Evolutionary conservation across 345 rosid genomes (phyloP).

Genomic region (Viola odorata): DNA sequence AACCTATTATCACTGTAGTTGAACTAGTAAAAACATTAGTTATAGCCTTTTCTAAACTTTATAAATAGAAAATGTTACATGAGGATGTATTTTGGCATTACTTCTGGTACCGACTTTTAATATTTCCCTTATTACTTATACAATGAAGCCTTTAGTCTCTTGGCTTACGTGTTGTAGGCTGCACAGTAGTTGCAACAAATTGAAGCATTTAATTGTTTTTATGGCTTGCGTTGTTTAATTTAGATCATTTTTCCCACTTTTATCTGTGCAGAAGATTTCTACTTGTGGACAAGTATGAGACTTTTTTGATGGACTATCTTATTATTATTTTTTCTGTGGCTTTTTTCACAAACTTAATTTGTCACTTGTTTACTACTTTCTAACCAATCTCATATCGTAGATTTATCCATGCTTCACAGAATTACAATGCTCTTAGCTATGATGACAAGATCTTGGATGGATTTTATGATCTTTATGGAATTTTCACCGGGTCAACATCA

Average conservation of each 20-base stretch:
- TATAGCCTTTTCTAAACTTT: too few species aligned
- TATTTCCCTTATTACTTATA: too few species aligned
- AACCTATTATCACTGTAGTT: too few species aligned
- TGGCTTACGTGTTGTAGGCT: too few species aligned
- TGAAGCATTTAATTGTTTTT: too few species aligned
- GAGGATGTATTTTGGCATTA: too few species aligned
- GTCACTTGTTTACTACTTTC: conserved; percentile 32
- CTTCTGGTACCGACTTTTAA: too few species aligned
- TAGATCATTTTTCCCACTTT: not conserved
- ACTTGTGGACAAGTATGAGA: not conserved
- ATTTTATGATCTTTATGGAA: conserved; percentile 81
- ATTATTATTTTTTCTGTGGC: not conserved
- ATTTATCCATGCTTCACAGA: conserved; percentile 67
- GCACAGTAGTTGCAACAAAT: too few species aligned
- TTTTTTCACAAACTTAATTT: conserved; percentile 18
- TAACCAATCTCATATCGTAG: conserved; percentile 54
- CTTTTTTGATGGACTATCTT: not conserved
- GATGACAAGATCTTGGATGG: conserved; percentile 98
- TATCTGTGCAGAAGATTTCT: not conserved
- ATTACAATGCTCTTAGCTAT: conserved; percentile 85
- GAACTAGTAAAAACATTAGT: too few species aligned
- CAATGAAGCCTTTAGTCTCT: too few species aligned
- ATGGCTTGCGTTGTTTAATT: not conserved
- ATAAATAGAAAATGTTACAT: too few species aligned
- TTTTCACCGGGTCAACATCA: conserved; percentile 40